Conservation (phyloP, 2,329 filamentous ascomycete genomes). For the Microcyclospora pomicola region DNA sequence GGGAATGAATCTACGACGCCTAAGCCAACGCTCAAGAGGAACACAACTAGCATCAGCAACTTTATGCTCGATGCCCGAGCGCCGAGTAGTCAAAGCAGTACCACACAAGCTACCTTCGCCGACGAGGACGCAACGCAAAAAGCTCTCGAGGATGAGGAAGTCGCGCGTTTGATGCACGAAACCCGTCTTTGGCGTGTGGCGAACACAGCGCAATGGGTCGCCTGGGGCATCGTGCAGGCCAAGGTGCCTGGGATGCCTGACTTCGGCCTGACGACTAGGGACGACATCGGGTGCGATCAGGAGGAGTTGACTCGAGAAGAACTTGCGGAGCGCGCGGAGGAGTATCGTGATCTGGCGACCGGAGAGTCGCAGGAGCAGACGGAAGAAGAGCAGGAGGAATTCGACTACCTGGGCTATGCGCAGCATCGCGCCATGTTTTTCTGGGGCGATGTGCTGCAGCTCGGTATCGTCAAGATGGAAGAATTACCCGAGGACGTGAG, state of each 20-base stretch:
- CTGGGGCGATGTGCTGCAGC: constrained; percentile 72
- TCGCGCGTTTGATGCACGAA: constrained; percentile 61
- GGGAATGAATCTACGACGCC: constrained; percentile 9
- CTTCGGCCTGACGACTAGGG: constrained; percentile 17
- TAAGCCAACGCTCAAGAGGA: constrained; percentile 17
- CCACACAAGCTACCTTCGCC: constrained; percentile 1
- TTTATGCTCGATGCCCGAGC: constrained; percentile 64
- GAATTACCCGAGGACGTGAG: constrained; percentile 61
- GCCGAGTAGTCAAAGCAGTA: constrained; percentile 35
- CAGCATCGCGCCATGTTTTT: constrained; percentile 87
- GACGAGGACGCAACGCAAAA: constrained; percentile 37
- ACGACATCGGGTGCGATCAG: constrained; percentile 3
- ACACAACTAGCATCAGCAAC: constrained; percentile 32
- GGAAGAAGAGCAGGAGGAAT: constrained; percentile 53
- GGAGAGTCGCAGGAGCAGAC: constrained; percentile 18
- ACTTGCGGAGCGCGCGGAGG: constrained; percentile 17
- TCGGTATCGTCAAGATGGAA: constrained; percentile 61
- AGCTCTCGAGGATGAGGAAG: constrained; percentile 45
- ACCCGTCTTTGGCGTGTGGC: constrained; percentile 73
- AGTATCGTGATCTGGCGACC: constrained; percentile 12
- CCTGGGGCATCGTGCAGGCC: constrained; percentile 94
- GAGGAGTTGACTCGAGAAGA: constrained; percentile 10
- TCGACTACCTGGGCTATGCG: constrained; percentile 85
- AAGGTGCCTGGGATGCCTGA: constrained; percentile 61
- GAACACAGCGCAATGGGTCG: constrained; percentile 82